Percentiles rank a stretch among this genome's conserved stretches.
These are phyloP conservation scores for Gracilaria caudata DNA, from an alignment of 23 red algal species.

Conservation along the genomic window DNA sequence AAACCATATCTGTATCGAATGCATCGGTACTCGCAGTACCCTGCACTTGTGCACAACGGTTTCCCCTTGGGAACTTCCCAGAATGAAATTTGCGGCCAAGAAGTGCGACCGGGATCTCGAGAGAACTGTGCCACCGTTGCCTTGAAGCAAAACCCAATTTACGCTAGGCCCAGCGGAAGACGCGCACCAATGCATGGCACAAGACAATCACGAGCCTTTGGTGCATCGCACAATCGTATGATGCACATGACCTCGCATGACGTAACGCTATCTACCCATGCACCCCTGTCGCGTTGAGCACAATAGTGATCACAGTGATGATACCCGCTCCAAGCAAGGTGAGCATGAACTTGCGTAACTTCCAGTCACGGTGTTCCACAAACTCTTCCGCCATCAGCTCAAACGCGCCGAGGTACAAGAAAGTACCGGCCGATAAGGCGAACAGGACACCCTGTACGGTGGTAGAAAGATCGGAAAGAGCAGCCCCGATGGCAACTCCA, in stretches of 20 bases:
- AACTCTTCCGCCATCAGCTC: slow-evolving; percentile 37
- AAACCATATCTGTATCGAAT: too few relatives aligned
- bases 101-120: too few relatives aligned
- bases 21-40: too few relatives aligned
- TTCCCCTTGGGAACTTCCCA: too few relatives aligned
- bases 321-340: slow-evolving; percentile 36
- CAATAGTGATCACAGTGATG: slow-evolving; percentile 49
- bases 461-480: background rate
- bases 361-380: background rate
- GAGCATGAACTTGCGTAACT: slow-evolving; percentile 44
- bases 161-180: background rate
- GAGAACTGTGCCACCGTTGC: background rate
- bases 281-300: slow-evolving; percentile 31
- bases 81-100: too few relatives aligned
- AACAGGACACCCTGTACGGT: slow-evolving; percentile 46
- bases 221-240: background rate
- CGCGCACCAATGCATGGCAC: background rate
- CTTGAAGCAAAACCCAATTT: background rate
- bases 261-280: background rate
- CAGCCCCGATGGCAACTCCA: slow-evolving; percentile 41
- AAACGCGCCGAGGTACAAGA: slow-evolving; percentile 62
- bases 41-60: too few relatives aligned
- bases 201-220: background rate
- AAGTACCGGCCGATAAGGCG: slow-evolving; percentile 37
- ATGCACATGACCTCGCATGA: background rate